A percentile compares a stretch with the other conserved stretches of the same genome.
Conservation (phyloP, 2,329 filamentous ascomycete genomes). For the Didymella pinodella region DNA sequence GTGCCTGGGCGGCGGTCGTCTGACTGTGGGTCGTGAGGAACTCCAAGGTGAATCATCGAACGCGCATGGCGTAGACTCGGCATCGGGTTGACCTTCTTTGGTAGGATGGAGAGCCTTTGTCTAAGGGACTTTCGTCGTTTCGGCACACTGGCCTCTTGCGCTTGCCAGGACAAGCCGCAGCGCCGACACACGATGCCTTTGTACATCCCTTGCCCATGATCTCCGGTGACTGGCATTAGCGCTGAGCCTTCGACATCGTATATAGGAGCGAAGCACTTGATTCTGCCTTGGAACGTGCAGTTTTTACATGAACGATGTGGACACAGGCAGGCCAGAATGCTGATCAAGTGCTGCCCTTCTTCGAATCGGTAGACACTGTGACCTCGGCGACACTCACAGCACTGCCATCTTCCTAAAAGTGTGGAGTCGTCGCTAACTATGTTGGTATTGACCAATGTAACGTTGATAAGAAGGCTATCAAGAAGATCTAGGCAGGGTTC, state of each 20-base stretch:
- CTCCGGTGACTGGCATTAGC: conserved; percentile 7
- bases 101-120: conserved; percentile 20
- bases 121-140: conserved; percentile 4
- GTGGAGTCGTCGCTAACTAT: not conserved
- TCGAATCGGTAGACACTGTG: conserved; percentile 8
- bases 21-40: not conserved
- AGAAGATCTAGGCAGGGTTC: not conserved
- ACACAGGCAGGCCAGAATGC: conserved; percentile 33
- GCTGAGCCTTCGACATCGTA: conserved; percentile 34
- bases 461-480: not conserved
- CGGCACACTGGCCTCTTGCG: conserved; percentile 14
- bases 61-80: conserved; percentile 23
- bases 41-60: conserved; percentile 23
- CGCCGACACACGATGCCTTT: conserved; percentile 38
- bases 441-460: not conserved
- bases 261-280: conserved; percentile 37
- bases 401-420: conserved; percentile 18
- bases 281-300: conserved; percentile 30
- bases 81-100: conserved; percentile 26
- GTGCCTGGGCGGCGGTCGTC: not conserved
- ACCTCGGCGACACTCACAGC: conserved; percentile 14
- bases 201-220: conserved; percentile 14
- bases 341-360: conserved; percentile 28
- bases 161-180: conserved; percentile 39
- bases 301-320: conserved; percentile 35